Percentiles rank a stretch among this genome's conserved stretches.
Conservation (phyloP, 352 stramenopile genomes). For the Phytophthora pseudosyringae region DNA sequence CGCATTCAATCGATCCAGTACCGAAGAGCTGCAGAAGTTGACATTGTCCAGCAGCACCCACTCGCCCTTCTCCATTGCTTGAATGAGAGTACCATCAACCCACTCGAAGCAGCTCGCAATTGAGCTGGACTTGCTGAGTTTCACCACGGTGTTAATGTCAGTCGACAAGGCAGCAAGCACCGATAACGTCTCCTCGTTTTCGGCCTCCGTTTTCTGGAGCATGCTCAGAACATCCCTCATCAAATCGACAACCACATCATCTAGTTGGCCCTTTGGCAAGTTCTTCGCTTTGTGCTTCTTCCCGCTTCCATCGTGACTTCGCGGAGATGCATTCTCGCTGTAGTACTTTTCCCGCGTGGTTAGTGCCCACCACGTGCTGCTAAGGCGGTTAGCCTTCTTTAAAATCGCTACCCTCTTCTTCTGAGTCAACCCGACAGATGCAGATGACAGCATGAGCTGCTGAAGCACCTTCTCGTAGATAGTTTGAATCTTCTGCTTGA, state of each 20-base stretch:
- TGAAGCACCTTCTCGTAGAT: slow-evolving; percentile 58
- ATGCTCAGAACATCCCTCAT: slow-evolving; percentile 53
- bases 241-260: slow-evolving; percentile 63
- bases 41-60: slow-evolving; percentile 99
- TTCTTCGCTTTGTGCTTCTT: slow-evolving; percentile 45
- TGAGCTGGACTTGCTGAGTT: slow-evolving; percentile 66
- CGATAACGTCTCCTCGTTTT: slow-evolving; percentile 13
- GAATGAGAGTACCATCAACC: slow-evolving; percentile 98
- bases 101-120: slow-evolving; percentile 95
- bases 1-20: slow-evolving; percentile 99
- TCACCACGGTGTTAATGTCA: slow-evolving; percentile 51
- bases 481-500: slow-evolving; percentile 51
- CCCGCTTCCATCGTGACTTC: slow-evolving; percentile 6
- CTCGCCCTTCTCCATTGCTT: slow-evolving; percentile 98
- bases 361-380: slow-evolving; percentile 61
- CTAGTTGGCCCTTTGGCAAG: slow-evolving; percentile 70
- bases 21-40: slow-evolving; percentile 99
- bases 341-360: slow-evolving; percentile 49
- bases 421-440: slow-evolving; percentile 20
- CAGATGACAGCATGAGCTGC: slow-evolving; percentile 41
- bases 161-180: slow-evolving; percentile 25
- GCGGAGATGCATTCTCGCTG: slow-evolving; percentile 28
- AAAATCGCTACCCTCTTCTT: slow-evolving; percentile 38
- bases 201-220: slow-evolving; percentile 28
- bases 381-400: slow-evolving; percentile 49